Conservation (phyloP, 1,139 yeast genomes). For the Taphrina sp. region DNA sequence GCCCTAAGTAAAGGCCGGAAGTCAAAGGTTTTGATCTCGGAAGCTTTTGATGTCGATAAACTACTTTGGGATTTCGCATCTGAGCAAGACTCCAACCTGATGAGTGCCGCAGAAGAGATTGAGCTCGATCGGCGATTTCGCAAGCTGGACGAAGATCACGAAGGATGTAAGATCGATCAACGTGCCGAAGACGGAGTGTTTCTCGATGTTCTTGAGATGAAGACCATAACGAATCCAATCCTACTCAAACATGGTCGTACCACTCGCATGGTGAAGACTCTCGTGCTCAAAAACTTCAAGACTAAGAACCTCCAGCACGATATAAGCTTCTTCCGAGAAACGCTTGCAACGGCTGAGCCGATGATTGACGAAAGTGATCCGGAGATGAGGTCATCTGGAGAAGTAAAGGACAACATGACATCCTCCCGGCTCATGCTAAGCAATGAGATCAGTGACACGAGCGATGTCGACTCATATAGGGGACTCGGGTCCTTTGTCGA, state of each 20-base stretch:
- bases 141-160: conserved; percentile 14
- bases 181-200: conserved; percentile 1
- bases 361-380: background rate
- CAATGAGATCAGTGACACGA: background rate
- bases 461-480: conserved; percentile 8
- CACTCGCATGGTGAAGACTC: background rate
- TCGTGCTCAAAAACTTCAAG: conserved; percentile 8
- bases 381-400: no score
- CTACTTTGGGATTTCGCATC: conserved; percentile 5
- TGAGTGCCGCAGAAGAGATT: conserved; percentile 17
- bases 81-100: conserved; percentile 1
- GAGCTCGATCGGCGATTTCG: conserved; percentile 24
- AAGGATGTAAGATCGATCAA: conserved; percentile 1
- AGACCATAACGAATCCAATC: background rate
- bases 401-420: no score
- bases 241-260: conserved; percentile 1
- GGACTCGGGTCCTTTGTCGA: conserved; percentile 9
- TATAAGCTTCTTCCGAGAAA: background rate
- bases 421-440: background rate
- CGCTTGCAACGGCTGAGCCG: background rate
- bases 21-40: conserved; percentile 18
- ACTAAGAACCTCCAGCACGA: background rate
- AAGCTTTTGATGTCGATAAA: conserved; percentile 1
- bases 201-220: background rate
- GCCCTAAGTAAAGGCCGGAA: conserved; percentile 15